Conservation (phyloP, 2,329 filamentous ascomycete genomes). For the Colletotrichum incanum region DNA sequence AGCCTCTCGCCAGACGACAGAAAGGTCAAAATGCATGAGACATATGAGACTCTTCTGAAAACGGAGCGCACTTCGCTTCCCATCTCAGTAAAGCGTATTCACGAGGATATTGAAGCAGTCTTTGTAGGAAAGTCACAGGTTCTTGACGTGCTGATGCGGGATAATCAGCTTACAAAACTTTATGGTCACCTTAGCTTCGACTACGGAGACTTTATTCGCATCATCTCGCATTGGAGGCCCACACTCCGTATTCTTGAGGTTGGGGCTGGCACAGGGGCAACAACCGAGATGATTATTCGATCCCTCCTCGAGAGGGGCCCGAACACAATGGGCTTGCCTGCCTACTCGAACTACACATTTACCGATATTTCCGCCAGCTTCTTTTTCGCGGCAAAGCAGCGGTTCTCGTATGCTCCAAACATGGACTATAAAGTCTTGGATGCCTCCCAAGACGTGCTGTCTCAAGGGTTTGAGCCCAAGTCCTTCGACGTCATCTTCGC, state of each 20-base stretch:
- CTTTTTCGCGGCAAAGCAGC: slow-evolving; percentile 48
- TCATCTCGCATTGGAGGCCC: slow-evolving; percentile 47
- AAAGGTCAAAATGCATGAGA: neutral
- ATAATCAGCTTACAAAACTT: slow-evolving; percentile 33
- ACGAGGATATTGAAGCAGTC: slow-evolving; percentile 43
- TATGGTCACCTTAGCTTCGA: slow-evolving; percentile 16
- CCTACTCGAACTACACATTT: slow-evolving; percentile 47
- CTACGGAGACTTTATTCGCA: slow-evolving; percentile 9
- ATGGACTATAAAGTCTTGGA: slow-evolving; percentile 50
- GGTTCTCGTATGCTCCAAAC: slow-evolving; percentile 43
- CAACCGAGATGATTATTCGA: slow-evolving; percentile 4
- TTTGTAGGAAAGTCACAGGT: slow-evolving; percentile 47
- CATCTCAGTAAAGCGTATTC: neutral
- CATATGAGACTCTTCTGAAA: neutral
- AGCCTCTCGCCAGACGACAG: neutral
- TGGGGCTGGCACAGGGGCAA: slow-evolving; percentile 37
- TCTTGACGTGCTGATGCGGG: slow-evolving; percentile 51
- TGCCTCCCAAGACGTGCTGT: slow-evolving; percentile 47
- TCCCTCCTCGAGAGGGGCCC: neutral
- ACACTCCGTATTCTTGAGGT: slow-evolving; percentile 53
- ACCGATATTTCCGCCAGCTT: slow-evolving; percentile 52
- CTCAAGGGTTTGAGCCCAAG: slow-evolving; percentile 48
- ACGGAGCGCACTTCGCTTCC: neutral
- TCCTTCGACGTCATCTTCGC: slow-evolving; percentile 51
- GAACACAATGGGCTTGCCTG: neutral